Percentiles rank a stretch among this genome's conserved stretches.
phyloP scores from a whole-genome alignment of 495 filamentous ascomycete genomes.

The Pyrenula aspistea region DNA sequence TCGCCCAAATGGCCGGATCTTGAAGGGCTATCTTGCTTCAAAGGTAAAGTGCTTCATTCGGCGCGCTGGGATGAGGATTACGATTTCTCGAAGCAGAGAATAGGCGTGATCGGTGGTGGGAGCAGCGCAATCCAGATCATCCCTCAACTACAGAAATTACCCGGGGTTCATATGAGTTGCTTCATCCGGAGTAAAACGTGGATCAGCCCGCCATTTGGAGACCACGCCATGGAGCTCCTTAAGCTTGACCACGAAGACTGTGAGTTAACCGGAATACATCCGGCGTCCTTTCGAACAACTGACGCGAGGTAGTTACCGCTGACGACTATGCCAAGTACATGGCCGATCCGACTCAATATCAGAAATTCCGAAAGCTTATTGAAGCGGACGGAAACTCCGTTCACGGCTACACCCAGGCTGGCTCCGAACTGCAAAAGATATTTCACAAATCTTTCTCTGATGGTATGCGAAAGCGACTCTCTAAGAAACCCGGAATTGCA shows the following conservation, averaged over 20 bases:
- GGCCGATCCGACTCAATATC: conserved; percentile 23
- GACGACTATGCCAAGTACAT: conserved; percentile 35
- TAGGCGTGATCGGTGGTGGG: conserved; percentile 43
- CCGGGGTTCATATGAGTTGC: conserved; percentile 33
- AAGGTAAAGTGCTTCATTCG: conserved; percentile 42
- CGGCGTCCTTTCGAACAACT: not conserved
- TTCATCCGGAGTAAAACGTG: conserved; percentile 31
- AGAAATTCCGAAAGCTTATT: conserved; percentile 33
- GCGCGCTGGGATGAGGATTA: conserved; percentile 35
- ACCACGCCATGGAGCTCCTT: conserved; percentile 18
- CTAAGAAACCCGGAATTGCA: conserved; percentile 20
- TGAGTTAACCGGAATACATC: conserved; percentile 6
- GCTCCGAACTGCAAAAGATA: conserved; percentile 24
- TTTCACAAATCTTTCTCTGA: conserved; percentile 20
- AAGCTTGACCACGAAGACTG: conserved; percentile 20
- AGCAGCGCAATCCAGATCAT: conserved; percentile 46
- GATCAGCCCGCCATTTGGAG: conserved; percentile 28
- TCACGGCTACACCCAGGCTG: conserved; percentile 24
- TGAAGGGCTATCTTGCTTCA: conserved; percentile 37
- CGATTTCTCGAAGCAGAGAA: conserved; percentile 28
- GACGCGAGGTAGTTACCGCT: conserved; percentile 20
- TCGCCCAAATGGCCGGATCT: conserved; percentile 44
- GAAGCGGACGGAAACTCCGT: conserved; percentile 36
- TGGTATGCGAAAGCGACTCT: conserved; percentile 29
- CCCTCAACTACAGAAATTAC: conserved; percentile 25